A percentile compares a stretch with the other conserved stretches of the same genome.
These are phyloP conservation scores for Cercospora brassicicola DNA, from an alignment of 2,329 filamentous ascomycete species.

Conservation along the genomic window DNA sequence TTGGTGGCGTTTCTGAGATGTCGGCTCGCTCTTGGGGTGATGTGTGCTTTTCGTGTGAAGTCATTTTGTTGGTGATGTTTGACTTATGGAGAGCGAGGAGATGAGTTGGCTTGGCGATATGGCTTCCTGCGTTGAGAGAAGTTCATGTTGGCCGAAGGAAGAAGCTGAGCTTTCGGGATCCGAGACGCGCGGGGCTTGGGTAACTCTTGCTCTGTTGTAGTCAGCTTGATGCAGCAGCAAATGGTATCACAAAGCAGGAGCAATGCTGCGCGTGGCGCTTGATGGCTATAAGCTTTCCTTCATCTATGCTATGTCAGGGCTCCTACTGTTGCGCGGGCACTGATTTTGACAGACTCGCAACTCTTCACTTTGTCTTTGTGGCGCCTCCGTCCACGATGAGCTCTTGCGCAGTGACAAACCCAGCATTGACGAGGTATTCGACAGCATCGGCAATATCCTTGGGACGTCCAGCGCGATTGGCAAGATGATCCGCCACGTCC, in stretches of 20 bases:
- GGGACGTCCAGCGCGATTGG: slow-evolving; percentile 51
- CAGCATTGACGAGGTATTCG: slow-evolving; percentile 43
- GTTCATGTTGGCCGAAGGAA: neutral
- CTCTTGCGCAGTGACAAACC: slow-evolving; percentile 49
- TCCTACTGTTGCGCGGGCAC: neutral
- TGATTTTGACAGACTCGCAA: neutral
- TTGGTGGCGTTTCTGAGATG: slow-evolving; percentile 7
- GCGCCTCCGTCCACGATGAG: slow-evolving; percentile 48
- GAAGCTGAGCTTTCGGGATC: slow-evolving; percentile 1
- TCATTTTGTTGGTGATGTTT: neutral
- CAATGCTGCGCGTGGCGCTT: neutral
- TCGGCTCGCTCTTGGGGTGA: neutral
- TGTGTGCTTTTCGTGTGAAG: neutral
- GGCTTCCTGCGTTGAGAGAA: neutral
- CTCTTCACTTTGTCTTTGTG: slow-evolving; percentile 37
- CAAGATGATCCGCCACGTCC: slow-evolving; percentile 51
- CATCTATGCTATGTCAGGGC: neutral
- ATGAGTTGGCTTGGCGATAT: neutral
- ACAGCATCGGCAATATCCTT: slow-evolving; percentile 47
- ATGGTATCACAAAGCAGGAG: neutral
- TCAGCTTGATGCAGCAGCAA: neutral
- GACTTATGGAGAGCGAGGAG: neutral
- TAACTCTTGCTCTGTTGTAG: neutral
- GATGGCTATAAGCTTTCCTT: too few species aligned
- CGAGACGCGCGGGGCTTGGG: neutral